Evolutionary conservation across 495 filamentous ascomycete species (phyloP).

Genomic region (Alectoria sarmentosa): DNA sequence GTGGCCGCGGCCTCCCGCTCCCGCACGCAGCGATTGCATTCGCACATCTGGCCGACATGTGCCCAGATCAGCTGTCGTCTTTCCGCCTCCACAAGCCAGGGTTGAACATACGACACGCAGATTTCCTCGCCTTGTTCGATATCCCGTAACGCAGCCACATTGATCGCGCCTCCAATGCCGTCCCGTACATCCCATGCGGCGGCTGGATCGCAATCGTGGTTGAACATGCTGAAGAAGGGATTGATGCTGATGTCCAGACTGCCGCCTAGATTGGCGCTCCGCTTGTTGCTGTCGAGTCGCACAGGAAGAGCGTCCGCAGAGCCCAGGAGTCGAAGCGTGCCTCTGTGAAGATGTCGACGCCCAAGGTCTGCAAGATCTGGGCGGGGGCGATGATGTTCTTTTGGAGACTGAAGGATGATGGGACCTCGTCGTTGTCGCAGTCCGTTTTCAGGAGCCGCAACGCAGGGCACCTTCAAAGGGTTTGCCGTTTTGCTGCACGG

Average conservation of each 20-base stretch:
- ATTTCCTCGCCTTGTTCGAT: constrained; percentile 4
- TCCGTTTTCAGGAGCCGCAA: not conserved
- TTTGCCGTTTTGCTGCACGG: not conserved
- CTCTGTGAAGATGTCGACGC: not conserved
- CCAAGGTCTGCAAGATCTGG: not conserved
- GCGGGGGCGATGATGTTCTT: not conserved
- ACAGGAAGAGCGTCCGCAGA: not conserved
- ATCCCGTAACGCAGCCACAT: not conserved
- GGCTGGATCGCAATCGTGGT: not conserved
- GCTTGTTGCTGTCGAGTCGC: not conserved
- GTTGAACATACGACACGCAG: not conserved
- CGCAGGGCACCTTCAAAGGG: not conserved
- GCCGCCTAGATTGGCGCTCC: not conserved
- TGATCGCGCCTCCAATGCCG: not conserved
- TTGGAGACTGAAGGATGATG: not conserved
- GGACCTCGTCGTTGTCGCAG: not conserved
- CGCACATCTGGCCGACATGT: not conserved
- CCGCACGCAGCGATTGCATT: not conserved
- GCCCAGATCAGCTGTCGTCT: not conserved
- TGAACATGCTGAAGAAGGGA: not conserved
- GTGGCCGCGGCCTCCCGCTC: not conserved
- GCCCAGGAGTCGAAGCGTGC: constrained; percentile 1
- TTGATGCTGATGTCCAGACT: not conserved
- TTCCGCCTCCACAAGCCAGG: not conserved
- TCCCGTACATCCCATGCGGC: not conserved